Conservation (phyloP, 805 yeast species). For the Komagataella populi region DNA sequence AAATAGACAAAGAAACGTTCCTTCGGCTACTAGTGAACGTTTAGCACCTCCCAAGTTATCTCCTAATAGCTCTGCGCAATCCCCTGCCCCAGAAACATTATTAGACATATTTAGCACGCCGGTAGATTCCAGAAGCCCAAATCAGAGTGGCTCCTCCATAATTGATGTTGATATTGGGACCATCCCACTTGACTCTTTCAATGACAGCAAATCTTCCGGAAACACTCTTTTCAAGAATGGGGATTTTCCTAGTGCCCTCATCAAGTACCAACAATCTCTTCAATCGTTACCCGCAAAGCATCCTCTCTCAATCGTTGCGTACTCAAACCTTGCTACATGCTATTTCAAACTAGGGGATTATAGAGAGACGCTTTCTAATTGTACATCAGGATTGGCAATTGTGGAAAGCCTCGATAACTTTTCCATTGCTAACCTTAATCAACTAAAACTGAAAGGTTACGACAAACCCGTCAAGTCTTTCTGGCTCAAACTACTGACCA, state of each 20-base stretch:
- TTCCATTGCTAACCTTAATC: constrained; percentile 10
- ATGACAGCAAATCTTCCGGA: constrained; percentile 41
- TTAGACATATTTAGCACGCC: background rate
- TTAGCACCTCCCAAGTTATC: background rate
- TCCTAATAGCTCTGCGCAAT: background rate
- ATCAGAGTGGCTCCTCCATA: background rate
- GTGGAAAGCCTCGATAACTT: constrained; percentile 18
- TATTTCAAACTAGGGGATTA: constrained; percentile 60
- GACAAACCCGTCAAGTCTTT: constrained; percentile 51
- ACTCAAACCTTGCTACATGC: constrained; percentile 65
- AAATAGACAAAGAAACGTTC: background rate
- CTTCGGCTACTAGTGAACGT: background rate
- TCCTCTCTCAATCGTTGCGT: constrained; percentile 48
- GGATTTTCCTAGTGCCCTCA: constrained; percentile 57
- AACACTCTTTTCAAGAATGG: constrained; percentile 63
- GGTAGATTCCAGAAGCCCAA: background rate
- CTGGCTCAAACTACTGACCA: constrained; percentile 56
- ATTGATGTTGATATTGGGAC: constrained; percentile 3
- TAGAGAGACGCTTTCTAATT: constrained; percentile 30
- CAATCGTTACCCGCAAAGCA: constrained; percentile 47
- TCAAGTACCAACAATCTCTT: constrained; percentile 37
- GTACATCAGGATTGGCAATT: constrained; percentile 32
- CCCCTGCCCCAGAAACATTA: background rate
- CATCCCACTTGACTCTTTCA: constrained; percentile 20
- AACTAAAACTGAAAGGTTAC: constrained; percentile 23